phyloP scores from a whole-genome alignment of 176 grass and related monocot species.

The Alopecurus myosuroides region DNA sequence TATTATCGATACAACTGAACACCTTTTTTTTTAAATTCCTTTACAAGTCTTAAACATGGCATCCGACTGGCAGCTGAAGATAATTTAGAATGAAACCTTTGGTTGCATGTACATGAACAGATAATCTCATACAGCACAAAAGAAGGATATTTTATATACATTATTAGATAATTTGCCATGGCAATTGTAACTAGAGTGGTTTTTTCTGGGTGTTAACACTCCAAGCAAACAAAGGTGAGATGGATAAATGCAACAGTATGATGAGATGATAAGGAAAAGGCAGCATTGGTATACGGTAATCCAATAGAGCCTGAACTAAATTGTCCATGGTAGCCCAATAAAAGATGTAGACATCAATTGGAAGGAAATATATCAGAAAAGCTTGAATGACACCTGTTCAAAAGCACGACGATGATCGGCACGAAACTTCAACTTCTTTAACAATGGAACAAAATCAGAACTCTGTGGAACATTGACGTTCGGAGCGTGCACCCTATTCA shows the following conservation, averaged over 20 bases:
- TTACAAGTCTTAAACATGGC: not conserved
- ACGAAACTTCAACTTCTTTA: constrained; percentile 91
- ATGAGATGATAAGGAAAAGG: not conserved
- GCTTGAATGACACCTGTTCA: constrained; percentile 56
- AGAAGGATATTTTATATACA: constrained; percentile 5
- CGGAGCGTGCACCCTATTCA: constrained; percentile 83
- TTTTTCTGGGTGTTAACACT: not conserved
- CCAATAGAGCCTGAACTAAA: not conserved
- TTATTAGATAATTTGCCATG: not conserved
- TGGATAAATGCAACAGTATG: not conserved
- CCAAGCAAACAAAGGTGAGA: not conserved
- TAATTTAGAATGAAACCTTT: constrained; percentile 13
- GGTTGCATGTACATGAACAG: not conserved
- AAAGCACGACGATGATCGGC: constrained; percentile 79
- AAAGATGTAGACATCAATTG: not conserved
- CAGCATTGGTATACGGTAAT: constrained; percentile 3
- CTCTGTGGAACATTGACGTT: constrained; percentile 78
- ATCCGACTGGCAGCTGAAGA: not conserved
- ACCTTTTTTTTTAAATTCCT: not conserved
- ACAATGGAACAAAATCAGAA: constrained; percentile 86
- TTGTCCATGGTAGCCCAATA: not conserved
- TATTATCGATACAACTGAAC: not conserved
- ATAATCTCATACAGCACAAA: not conserved
- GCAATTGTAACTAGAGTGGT: not conserved
- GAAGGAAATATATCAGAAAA: not conserved